A percentile compares a stretch with the other conserved stretches of the same genome.
These are phyloP conservation scores for Pythium folliculosum DNA, from an alignment of 352 stramenopile species.

Conservation along the genomic window DNA sequence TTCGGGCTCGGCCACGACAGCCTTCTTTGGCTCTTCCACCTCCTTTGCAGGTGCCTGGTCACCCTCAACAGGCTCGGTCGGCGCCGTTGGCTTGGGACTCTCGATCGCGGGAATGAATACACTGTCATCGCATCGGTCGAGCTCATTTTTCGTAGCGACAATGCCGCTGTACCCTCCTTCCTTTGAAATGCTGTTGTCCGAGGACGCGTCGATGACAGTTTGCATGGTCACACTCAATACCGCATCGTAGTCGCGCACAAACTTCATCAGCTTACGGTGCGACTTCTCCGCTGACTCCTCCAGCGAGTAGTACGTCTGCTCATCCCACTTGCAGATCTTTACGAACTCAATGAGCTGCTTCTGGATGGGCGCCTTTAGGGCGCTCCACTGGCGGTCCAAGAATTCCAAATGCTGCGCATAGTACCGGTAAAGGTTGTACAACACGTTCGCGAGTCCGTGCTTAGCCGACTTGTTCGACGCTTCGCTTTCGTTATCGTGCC, in stretches of 20 bases:
- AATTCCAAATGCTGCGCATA: slow-evolving; percentile 92
- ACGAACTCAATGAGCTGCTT: slow-evolving; percentile 97
- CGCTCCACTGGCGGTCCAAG: slow-evolving; percentile 80
- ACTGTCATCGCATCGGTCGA: slow-evolving; percentile 50
- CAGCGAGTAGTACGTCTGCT: slow-evolving; percentile 99
- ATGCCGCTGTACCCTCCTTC: slow-evolving; percentile 81
- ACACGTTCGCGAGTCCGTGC: slow-evolving; percentile 81
- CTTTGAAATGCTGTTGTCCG: slow-evolving; percentile 80
- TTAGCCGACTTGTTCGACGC: slow-evolving; percentile 23
- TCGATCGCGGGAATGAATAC: slow-evolving; percentile 34
- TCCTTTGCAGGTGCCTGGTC: slow-evolving; percentile 12
- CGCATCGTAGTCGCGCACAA: slow-evolving; percentile 92
- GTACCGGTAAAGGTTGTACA: slow-evolving; percentile 94
- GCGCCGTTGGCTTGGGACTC: slow-evolving; percentile 11
- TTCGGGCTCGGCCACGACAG: slow-evolving; percentile 2
- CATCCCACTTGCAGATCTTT: slow-evolving; percentile 99
- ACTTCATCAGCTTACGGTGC: slow-evolving; percentile 98
- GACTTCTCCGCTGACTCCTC: slow-evolving; percentile 97
- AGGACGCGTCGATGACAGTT: slow-evolving; percentile 87
- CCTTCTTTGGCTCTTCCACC: slow-evolving; percentile 10
- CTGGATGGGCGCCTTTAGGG: slow-evolving; percentile 94
- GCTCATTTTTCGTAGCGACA: slow-evolving; percentile 63
- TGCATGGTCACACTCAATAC: slow-evolving; percentile 83
- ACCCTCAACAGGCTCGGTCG: slow-evolving; percentile 26
- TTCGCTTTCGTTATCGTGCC: slow-evolving; percentile 23